Conservation (phyloP, 2,329 filamentous ascomycete species). For the Monascus ruber region DNA sequence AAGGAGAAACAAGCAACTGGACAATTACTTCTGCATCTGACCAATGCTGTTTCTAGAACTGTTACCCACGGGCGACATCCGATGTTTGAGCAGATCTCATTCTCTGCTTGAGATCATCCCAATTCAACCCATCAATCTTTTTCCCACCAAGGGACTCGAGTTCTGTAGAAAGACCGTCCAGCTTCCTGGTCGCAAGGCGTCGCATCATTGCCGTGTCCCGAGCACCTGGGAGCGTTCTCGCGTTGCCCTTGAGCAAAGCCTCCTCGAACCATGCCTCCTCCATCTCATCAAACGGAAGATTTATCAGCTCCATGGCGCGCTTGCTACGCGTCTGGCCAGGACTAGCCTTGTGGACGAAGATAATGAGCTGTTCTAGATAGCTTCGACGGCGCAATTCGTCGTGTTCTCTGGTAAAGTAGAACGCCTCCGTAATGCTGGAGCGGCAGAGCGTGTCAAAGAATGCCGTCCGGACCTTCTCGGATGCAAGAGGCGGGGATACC, state of each 20-base stretch:
- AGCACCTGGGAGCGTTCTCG: conserved; percentile 52
- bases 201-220: conserved; percentile 66
- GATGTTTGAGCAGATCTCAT: conserved; percentile 16
- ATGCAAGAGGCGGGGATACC: conserved; percentile 60
- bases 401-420: conserved; percentile 59
- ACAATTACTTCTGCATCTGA: no score
- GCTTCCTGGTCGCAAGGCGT: conserved; percentile 54
- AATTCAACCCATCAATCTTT: conserved; percentile 40
- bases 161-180: conserved; percentile 19
- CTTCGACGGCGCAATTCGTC: conserved; percentile 49
- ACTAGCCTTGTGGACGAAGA: conserved; percentile 41
- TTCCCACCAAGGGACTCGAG: conserved; percentile 31
- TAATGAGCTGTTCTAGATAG: conserved; percentile 57
- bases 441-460: conserved; percentile 59
- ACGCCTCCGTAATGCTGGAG: conserved; percentile 59
- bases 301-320: conserved; percentile 57
- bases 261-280: conserved; percentile 69
- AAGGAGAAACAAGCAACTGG: no score
- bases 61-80: neutral
- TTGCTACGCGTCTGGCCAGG: conserved; percentile 35
- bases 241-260: conserved; percentile 53
- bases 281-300: conserved; percentile 56
- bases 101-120: conserved; percentile 36
- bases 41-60: no score
- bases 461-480: conserved; percentile 48